Conservation (phyloP, 805 yeast genomes). For the Sugiyamaella smithiae region DNA sequence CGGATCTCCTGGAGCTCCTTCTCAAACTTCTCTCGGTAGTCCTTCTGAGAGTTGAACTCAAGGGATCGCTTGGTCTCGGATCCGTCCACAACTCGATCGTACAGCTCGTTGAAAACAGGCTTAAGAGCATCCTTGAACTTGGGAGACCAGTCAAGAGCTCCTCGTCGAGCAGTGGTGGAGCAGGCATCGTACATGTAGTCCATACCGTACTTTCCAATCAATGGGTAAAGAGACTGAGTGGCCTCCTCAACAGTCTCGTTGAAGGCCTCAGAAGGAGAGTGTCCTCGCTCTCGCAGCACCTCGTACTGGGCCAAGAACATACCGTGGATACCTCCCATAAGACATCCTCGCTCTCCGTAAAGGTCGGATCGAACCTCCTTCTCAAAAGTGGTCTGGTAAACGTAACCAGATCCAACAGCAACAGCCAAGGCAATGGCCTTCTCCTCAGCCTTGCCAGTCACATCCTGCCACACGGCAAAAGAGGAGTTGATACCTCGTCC, state of each 20-base stretch:
- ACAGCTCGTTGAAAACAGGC: constrained; percentile 96
- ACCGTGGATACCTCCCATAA: constrained; percentile 99
- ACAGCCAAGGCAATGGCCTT: constrained; percentile 97
- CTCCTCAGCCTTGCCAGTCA: constrained; percentile 98
- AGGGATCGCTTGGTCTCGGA: constrained; percentile 96
- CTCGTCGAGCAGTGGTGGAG: constrained; percentile 99
- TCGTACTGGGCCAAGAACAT: constrained; percentile 99
- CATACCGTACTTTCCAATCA: constrained; percentile 99
- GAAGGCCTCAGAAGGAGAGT: constrained; percentile 99
- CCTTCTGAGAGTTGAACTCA: constrained; percentile 97
- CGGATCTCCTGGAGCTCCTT: constrained; percentile 90
- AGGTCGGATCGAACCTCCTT: constrained; percentile 98
- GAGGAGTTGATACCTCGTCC: constrained; percentile 99
- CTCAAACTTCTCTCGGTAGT: constrained; percentile 96
- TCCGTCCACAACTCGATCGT: constrained; percentile 94
- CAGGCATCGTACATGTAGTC: constrained; percentile 99
- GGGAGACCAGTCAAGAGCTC: constrained; percentile 99
- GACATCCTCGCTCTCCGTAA: constrained; percentile 99
- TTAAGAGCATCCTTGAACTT: constrained; percentile 97
- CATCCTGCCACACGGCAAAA: constrained; percentile 99
- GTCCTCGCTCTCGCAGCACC: constrained; percentile 99
- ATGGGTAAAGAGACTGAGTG: constrained; percentile 98
- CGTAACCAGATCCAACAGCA: constrained; percentile 99
- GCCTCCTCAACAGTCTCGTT: constrained; percentile 99
- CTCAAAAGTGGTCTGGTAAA: constrained; percentile 98